phyloP scores from a whole-genome alignment of 805 yeast species.

The Pichia occidentalis region DNA sequence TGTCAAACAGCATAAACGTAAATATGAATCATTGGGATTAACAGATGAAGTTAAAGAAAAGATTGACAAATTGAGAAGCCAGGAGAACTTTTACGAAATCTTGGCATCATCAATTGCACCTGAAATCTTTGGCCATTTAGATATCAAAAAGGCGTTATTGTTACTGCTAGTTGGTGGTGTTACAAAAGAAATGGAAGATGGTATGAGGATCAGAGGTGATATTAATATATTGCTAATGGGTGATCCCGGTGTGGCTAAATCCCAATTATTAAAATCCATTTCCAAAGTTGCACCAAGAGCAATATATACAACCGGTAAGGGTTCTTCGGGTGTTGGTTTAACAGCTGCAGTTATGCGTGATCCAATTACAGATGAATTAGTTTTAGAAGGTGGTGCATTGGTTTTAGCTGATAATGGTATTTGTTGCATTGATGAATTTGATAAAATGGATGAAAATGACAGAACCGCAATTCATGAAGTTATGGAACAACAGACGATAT shows the following conservation, averaged over 20 bases:
- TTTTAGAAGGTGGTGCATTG: conserved; percentile 95
- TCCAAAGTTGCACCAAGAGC: conserved; percentile 93
- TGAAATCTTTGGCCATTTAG: conserved; percentile 90
- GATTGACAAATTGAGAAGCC: conserved; percentile 46
- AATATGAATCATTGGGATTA: conserved; percentile 60
- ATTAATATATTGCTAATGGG: conserved; percentile 96
- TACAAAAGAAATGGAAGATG: conserved; percentile 90
- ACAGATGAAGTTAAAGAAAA: conserved; percentile 49
- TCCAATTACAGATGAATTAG: conserved; percentile 98
- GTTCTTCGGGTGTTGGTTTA: conserved; percentile 97
- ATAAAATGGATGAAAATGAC: conserved; percentile 96
- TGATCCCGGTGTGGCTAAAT: conserved; percentile 99
- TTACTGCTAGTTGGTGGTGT: conserved; percentile 91
- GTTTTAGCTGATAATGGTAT: conserved; percentile 96
- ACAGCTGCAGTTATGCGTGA: conserved; percentile 99
- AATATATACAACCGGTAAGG: conserved; percentile 96
- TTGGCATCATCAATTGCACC: conserved; percentile 92
- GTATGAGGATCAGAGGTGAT: conserved; percentile 96
- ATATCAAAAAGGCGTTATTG: conserved; percentile 85
- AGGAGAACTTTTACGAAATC: conserved; percentile 71
- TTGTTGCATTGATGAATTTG: conserved; percentile 98
- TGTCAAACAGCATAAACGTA: conserved; percentile 82
- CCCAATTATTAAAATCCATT: conserved; percentile 87
- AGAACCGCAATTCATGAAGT: conserved; percentile 98
- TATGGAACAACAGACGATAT: conserved; percentile 98